These are phyloP conservation scores for Neofusicoccum parvum DNA, from an alignment of 2,329 filamentous ascomycete species.

Conservation along the genomic window DNA sequence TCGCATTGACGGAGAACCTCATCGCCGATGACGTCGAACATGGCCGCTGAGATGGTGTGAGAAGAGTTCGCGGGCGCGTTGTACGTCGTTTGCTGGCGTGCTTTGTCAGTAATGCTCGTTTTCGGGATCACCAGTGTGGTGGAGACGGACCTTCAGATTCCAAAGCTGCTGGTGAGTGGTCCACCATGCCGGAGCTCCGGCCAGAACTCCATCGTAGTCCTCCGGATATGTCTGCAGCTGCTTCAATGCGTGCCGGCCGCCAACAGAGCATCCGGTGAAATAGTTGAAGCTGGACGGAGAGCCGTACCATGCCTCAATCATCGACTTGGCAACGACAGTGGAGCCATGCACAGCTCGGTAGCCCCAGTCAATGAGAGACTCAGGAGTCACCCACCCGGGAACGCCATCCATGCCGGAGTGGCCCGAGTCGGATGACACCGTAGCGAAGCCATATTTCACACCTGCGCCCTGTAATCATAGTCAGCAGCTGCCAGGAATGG, in stretches of 20 bases:
- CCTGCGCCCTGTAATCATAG: background rate
- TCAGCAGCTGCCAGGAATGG: background rate
- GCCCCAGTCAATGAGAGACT: slow-evolving; percentile 41
- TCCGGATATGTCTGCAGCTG: slow-evolving; percentile 56
- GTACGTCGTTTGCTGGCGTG: slow-evolving; percentile 36
- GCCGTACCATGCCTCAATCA: slow-evolving; percentile 54
- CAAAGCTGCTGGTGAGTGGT: slow-evolving; percentile 50
- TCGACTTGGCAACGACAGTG: slow-evolving; percentile 49
- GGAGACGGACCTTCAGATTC: slow-evolving; percentile 45
- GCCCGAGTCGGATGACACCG: slow-evolving; percentile 50
- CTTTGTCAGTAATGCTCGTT: no score
- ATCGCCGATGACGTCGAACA: background rate
- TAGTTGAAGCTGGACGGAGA: slow-evolving; percentile 41
- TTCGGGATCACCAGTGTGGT: no score
- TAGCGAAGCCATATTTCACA: slow-evolving; percentile 45
- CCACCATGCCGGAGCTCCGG: slow-evolving; percentile 57
- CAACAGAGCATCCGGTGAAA: slow-evolving; percentile 61
- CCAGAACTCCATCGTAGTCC: slow-evolving; percentile 61
- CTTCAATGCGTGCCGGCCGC: slow-evolving; percentile 61
- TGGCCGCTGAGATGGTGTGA: background rate
- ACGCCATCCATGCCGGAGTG: slow-evolving; percentile 42
- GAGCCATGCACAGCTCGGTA: slow-evolving; percentile 46
- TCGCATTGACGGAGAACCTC: slow-evolving; percentile 10
- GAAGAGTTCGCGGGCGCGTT: background rate
- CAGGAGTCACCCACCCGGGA: slow-evolving; percentile 43